Evolutionary conservation across 1,284 basidiomycete species (phyloP).

Genomic region (Earliella scabrosa): DNA sequence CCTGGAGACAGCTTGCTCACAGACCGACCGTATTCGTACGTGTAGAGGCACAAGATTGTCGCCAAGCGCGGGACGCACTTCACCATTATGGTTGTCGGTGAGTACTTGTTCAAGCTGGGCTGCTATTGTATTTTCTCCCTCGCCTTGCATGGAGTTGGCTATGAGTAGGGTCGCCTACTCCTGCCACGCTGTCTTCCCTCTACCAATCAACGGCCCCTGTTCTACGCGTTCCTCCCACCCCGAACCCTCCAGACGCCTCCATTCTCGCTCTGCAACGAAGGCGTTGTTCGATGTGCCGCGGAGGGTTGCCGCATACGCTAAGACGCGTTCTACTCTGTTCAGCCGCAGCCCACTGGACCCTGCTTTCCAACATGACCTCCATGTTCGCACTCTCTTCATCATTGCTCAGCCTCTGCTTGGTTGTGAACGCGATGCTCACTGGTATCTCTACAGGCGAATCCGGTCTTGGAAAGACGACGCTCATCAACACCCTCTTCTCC

Average conservation of each 20-base stretch:
- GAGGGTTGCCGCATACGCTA: too few species aligned
- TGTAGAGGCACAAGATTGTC: slow-evolving; percentile 93
- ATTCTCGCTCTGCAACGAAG: too few species aligned
- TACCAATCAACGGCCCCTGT: neutral
- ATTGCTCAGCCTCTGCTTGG: neutral
- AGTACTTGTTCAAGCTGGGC: slow-evolving; percentile 47
- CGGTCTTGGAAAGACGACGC: slow-evolving; percentile 92
- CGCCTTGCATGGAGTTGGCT: neutral
- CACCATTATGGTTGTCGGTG: slow-evolving; percentile 99
- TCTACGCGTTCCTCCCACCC: neutral
- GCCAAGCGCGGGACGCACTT: slow-evolving; percentile 97
- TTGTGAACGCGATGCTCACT: neutral
- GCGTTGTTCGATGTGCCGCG: too few species aligned
- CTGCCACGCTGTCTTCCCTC: slow-evolving; percentile 14
- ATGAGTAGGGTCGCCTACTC: neutral
- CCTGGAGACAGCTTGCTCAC: neutral
- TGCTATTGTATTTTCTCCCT: neutral
- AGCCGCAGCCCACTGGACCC: too few species aligned
- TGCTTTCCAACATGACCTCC: too few species aligned
- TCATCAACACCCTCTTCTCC: slow-evolving; percentile 99
- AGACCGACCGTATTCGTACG: slow-evolving; percentile 17
- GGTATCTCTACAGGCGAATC: slow-evolving; percentile 76
- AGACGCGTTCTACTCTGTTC: too few species aligned
- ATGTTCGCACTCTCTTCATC: too few species aligned
- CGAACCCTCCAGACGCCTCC: too few species aligned